A percentile compares a stretch with the other conserved stretches of the same genome.
phyloP scores from a whole-genome alignment of 768 basidiomycete species.

The Holtermanniella nyarrowii region DNA sequence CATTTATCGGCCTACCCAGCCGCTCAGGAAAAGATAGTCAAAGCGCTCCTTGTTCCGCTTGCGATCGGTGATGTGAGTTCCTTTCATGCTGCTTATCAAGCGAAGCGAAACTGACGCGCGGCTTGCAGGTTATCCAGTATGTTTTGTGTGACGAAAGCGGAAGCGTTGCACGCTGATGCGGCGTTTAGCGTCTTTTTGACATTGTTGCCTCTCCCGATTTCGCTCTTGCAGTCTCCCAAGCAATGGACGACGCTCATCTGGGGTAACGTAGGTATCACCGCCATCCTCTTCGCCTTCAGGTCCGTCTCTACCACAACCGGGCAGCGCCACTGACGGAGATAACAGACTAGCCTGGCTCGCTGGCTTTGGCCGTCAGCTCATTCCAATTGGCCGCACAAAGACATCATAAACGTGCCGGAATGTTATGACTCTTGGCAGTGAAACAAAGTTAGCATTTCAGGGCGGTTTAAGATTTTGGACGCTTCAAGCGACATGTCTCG shows the following conservation, averaged over 20 bases:
- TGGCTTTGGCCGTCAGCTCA: neutral
- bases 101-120: too few species aligned
- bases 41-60: constrained; percentile 32
- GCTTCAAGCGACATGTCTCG: too few species aligned
- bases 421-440: too few species aligned
- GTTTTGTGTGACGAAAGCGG: constrained; percentile 14
- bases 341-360: neutral
- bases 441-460: too few species aligned
- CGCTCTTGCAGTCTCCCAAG: constrained; percentile 17
- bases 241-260: constrained; percentile 33
- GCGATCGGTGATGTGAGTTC: constrained; percentile 32
- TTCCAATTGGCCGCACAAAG: too few species aligned
- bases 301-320: neutral
- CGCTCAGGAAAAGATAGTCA: constrained; percentile 29
- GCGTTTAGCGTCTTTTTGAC: constrained; percentile 23
- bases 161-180: neutral
- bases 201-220: constrained; percentile 29
- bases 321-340: neutral
- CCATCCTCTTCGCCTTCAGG: constrained; percentile 23
- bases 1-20: constrained; percentile 10
- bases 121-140: too few species aligned
- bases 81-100: neutral
- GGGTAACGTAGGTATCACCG: constrained; percentile 35
- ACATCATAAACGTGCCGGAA: too few species aligned
- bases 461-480: too few species aligned